Conservation (phyloP, 768 basidiomycete species). For the Mycena haematopus region DNA sequence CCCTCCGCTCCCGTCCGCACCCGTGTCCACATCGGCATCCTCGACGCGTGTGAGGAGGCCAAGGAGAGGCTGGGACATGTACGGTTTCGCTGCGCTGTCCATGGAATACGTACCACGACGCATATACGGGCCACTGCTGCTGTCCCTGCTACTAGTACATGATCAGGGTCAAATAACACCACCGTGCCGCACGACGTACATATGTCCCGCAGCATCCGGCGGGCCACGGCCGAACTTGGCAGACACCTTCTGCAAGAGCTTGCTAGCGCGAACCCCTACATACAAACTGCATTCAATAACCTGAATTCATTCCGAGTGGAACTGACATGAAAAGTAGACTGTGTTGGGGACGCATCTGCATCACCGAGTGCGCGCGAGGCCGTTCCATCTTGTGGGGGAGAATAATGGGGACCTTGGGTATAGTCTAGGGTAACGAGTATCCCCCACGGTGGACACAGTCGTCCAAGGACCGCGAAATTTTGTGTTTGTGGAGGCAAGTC, state of each 20-base stretch:
- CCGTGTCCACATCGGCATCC: constrained; percentile 30
- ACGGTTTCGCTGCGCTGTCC: constrained; percentile 46
- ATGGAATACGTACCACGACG: constrained; percentile 40
- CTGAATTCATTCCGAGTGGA: neutral
- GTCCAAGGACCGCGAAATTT: no score
- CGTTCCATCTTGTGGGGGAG: constrained; percentile 12
- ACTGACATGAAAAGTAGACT: constrained; percentile 20
- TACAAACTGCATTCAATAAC: neutral
- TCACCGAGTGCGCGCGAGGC: constrained; percentile 21
- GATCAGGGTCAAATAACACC: no score
- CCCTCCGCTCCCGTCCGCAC: constrained; percentile 30
- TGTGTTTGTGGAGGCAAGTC: no score
- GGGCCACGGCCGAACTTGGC: constrained; percentile 21
- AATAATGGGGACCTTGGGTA: no score
- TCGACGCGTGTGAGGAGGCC: constrained; percentile 34
- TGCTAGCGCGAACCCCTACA: constrained; percentile 27
- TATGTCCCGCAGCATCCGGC: neutral
- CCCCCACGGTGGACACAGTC: no score
- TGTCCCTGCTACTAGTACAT: no score
- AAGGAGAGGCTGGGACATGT: constrained; percentile 54
- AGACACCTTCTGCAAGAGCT: constrained; percentile 27
- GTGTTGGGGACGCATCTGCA: constrained; percentile 14
- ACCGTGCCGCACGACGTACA: neutral
- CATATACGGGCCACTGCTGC: constrained; percentile 20
- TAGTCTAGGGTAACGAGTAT: no score